These are phyloP conservation scores for Ascochyta viciae-villosae DNA, from an alignment of 2,329 filamentous ascomycete species.

Conservation along the genomic window DNA sequence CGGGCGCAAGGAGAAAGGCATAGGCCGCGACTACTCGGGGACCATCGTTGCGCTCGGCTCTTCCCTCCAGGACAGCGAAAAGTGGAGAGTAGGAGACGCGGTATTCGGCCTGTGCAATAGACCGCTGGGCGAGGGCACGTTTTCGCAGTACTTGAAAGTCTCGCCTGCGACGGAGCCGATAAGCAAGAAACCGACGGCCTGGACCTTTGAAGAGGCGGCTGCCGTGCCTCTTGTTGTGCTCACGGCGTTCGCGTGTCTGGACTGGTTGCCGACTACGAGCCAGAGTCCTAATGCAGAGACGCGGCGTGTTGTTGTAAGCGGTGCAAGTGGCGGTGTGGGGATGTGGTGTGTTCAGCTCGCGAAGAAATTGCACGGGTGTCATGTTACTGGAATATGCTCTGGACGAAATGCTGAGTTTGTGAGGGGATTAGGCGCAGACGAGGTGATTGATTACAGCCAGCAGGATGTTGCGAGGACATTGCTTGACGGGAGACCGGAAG, in stretches of 20 bases:
- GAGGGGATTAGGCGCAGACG: conserved; percentile 56
- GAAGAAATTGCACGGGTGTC: conserved; percentile 48
- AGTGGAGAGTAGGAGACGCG: conserved; percentile 33
- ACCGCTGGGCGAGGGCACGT: conserved; percentile 36
- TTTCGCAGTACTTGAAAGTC: conserved; percentile 34
- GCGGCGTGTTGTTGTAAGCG: conserved; percentile 36
- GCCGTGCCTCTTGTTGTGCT: conserved; percentile 48
- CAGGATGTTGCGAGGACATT: conserved; percentile 45
- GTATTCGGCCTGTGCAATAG: conserved; percentile 37
- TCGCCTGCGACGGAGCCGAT: conserved; percentile 28
- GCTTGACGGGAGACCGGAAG: conserved; percentile 31
- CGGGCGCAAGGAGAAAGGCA: conserved; percentile 43
- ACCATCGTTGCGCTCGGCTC: conserved; percentile 45
- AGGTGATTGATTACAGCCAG: conserved; percentile 50
- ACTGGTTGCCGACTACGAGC: conserved; percentile 29
- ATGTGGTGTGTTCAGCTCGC: conserved; percentile 49
- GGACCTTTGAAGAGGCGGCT: conserved; percentile 34
- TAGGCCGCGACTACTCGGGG: conserved; percentile 57
- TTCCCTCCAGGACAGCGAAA: conserved; percentile 14
- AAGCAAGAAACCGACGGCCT: conserved; percentile 29
- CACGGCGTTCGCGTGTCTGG: conserved; percentile 47
- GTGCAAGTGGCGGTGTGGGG: conserved; percentile 44
- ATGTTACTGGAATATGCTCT: conserved; percentile 59
- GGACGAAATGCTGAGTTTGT: conserved; percentile 57
- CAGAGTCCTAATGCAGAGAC: conserved; percentile 13